phyloP scores from a whole-genome alignment of 2,329 filamentous ascomycete genomes.

The Claviceps sp. region DNA sequence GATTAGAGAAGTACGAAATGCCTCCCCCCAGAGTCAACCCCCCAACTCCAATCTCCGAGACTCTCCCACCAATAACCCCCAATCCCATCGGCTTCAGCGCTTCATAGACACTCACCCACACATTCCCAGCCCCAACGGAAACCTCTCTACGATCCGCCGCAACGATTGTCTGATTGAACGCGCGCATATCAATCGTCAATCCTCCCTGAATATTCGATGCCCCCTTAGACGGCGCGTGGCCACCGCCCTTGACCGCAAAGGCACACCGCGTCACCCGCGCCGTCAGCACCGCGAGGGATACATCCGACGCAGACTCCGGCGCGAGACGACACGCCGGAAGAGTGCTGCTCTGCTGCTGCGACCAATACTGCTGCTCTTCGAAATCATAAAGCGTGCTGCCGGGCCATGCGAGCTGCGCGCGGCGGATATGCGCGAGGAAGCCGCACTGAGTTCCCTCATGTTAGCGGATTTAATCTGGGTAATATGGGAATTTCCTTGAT shows the following conservation, averaged over 20 bases:
- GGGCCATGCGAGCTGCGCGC: constrained; percentile 8
- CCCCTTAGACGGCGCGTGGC: constrained; percentile 18
- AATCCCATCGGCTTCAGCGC: constrained; percentile 8
- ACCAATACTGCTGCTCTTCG: constrained; percentile 11
- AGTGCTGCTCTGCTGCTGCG: constrained; percentile 11
- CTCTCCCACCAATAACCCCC: constrained; percentile 13
- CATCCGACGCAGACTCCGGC: constrained; percentile 12
- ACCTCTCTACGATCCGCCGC: constrained; percentile 7
- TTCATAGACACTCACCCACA: constrained; percentile 12
- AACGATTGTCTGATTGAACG: constrained; percentile 12
- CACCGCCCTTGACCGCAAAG: constrained; percentile 21
- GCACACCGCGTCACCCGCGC: constrained; percentile 14
- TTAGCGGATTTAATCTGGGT: neutral
- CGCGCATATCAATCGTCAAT: constrained; percentile 15
- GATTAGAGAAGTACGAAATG: constrained; percentile 11
- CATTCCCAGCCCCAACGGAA: constrained; percentile 10
- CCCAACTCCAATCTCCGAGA: constrained; percentile 12
- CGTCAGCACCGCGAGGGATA: constrained; percentile 15
- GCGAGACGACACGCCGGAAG: constrained; percentile 13
- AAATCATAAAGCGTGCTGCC: constrained; percentile 8
- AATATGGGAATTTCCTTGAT: neutral
- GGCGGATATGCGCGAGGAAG: constrained; percentile 10
- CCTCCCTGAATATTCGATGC: constrained; percentile 16
- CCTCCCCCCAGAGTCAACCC: constrained; percentile 15
- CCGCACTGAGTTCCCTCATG: constrained; percentile 6